These are phyloP conservation scores for Capsicum rhomboideum DNA, from an alignment of 257 asterid genomes.

Conservation along the genomic window DNA sequence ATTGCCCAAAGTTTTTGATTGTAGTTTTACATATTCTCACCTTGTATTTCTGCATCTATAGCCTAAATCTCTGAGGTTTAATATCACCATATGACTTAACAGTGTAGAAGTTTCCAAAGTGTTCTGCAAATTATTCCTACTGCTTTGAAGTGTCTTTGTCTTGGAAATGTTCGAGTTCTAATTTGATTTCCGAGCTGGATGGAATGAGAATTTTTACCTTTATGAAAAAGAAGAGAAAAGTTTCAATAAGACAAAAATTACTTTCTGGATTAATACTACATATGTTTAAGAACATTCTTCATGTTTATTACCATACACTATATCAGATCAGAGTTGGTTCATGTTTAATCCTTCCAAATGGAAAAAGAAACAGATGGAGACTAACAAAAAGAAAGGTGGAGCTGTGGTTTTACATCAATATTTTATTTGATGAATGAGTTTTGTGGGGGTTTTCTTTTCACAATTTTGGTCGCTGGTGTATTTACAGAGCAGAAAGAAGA, in stretches of 20 bases:
- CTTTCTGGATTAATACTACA: neutral
- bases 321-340: neutral
- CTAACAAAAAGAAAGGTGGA: neutral
- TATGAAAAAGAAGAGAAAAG: neutral
- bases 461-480: neutral
- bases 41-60: neutral
- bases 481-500: conserved; percentile 42
- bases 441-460: neutral
- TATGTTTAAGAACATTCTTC: neutral
- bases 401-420: neutral
- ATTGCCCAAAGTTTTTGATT: neutral
- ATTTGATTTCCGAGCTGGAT: neutral
- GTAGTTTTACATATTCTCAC: neutral
- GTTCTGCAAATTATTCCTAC: neutral
- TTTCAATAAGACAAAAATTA: neutral
- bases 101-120: neutral
- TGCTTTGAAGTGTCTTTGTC: neutral
- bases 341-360: neutral
- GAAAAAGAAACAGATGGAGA: neutral
- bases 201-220: neutral
- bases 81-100: neutral
- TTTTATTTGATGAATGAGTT: neutral
- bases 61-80: neutral
- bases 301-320: neutral
- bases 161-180: neutral